Base-by-base conservation (phyloP, 176 grass and related monocot species). In the Triticum urartu region DNA sequence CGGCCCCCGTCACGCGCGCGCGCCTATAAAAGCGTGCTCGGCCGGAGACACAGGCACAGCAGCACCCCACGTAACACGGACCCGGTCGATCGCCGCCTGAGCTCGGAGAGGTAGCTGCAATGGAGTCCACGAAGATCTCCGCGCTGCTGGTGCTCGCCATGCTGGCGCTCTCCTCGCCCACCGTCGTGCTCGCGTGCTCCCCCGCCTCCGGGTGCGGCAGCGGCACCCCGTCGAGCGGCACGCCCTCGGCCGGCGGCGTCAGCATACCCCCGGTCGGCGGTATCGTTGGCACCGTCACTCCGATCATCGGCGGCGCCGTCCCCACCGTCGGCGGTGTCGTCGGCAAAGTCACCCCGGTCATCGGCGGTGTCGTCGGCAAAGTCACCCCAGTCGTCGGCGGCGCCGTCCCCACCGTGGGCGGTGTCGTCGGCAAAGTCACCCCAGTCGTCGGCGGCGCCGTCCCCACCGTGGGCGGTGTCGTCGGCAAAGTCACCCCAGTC, bases 91-190 rank as follows among this genome's bases (percentile, higher is more conserved):
- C 56, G 56, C 50, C 50, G 15, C 17, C 52, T 20, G 20, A 65
- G 9, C 77, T 64, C 18, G 15, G 9, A 47, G 78, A 33, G 78
- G 25, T 68, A 22, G 62, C 43, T 4, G 64, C 85, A 35, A 91
- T 94, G 92, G 89, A 87, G 80, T 91, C 92, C 89, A 67, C 89
- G 36, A 94, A 85, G 72, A 56, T 89, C 81, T 82, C 87, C n/a
- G 89, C 87, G 48, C 56, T 94, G 79, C 84, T 94, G 35, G 8
- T 94, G 1, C 83, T 94, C 77, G 77, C 87, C 63, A 85, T 87
- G 80, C 80, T 94, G 20, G 58, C 77, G 75, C 77, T 94, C 82
- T 91, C 87, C 26, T 91, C 91, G 17, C 47, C 86, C 5, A 77
- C 92, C 1, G 20, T 87, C 50, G 80, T 58, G 22, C 77, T 89